Conservation (phyloP, 306 rosid species). For the Purshia tridentata region DNA sequence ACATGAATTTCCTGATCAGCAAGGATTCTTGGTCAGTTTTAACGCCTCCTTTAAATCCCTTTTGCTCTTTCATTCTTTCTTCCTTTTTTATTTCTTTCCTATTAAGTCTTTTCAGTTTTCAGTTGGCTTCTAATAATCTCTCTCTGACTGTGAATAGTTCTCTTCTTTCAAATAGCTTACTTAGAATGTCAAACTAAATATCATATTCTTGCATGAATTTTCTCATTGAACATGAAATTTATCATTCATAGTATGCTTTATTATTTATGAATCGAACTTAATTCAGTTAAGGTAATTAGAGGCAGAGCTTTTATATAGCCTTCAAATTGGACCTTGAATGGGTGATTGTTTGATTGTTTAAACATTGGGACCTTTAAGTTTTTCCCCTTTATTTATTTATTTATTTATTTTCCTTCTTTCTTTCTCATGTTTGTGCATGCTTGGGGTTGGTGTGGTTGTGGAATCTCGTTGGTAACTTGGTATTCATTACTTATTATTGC, state of each 20-base stretch:
- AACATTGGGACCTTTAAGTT: too few species aligned
- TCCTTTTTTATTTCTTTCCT: background rate
- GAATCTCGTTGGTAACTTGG: too few species aligned
- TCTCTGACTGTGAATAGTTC: background rate
- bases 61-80: background rate
- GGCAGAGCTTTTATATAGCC: background rate
- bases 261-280: background rate
- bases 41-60: background rate
- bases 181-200: background rate
- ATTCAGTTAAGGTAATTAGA: background rate
- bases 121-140: background rate
- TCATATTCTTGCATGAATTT: background rate
- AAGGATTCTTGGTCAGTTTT: constrained; percentile 79
- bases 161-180: background rate
- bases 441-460: too few species aligned
- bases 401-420: too few species aligned
- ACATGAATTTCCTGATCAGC: constrained; percentile 95
- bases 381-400: too few species aligned
- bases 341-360: constrained; percentile 7
- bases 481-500: too few species aligned
- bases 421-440: too few species aligned
- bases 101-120: too few species aligned
- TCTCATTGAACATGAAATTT: background rate
- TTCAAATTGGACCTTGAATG: background rate
- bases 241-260: background rate